phyloP scores from a whole-genome alignment of 495 filamentous ascomycete species.

The Cercophora sp. region DNA sequence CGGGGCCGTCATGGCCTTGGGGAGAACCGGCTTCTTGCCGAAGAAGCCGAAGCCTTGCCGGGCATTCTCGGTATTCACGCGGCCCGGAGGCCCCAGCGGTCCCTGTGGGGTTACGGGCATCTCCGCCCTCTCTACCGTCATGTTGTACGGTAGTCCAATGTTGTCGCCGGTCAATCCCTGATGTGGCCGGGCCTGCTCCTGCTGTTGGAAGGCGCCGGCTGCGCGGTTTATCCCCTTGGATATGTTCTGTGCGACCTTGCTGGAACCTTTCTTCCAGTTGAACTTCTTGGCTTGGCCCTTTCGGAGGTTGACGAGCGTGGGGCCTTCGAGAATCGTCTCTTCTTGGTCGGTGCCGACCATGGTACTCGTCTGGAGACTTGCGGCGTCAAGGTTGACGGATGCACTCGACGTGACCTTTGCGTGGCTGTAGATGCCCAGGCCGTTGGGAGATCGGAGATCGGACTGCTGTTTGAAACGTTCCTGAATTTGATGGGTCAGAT shows the following conservation, averaged over 20 bases:
- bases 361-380: constrained; percentile 35
- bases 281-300: constrained; percentile 93
- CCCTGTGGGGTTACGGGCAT: constrained; percentile 32
- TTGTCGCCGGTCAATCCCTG: constrained; percentile 49
- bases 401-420: constrained; percentile 68
- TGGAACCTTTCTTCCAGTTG: constrained; percentile 96
- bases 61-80: constrained; percentile 44
- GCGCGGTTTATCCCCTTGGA: constrained; percentile 88
- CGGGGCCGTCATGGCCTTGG: constrained; percentile 51
- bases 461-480: constrained; percentile 79
- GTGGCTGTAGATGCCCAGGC: constrained; percentile 80
- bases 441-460: constrained; percentile 59
- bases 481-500: constrained; percentile 90
- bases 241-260: constrained; percentile 88
- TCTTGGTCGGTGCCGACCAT: constrained; percentile 64
- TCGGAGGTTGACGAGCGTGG: constrained; percentile 86
- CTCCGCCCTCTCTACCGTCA: constrained; percentile 48
- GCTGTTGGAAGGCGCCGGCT: constrained; percentile 52
- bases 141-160: constrained; percentile 61
- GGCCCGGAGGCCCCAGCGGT: constrained; percentile 20
- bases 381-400: constrained; percentile 54
- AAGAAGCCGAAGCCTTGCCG: constrained; percentile 78
- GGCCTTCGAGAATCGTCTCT: constrained; percentile 65
- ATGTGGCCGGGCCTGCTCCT: constrained; percentile 39
- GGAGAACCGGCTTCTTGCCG: constrained; percentile 43